Base-by-base conservation (phyloP, 331 rosid genomes). In the Cydonia oblonga region DNA sequence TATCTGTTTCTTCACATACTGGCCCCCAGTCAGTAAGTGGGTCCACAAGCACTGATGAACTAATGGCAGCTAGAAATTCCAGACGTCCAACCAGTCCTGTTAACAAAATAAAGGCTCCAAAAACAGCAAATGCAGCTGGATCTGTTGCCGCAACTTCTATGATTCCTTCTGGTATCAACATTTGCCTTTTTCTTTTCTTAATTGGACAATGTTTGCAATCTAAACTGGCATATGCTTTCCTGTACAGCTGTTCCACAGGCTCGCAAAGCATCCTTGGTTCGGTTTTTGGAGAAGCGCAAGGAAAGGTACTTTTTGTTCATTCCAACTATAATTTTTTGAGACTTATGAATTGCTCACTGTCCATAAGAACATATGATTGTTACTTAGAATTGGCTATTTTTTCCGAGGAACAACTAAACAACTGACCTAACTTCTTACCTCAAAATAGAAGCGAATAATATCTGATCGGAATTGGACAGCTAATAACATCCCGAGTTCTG, bases 231-330 rank as follows among this genome's bases (percentile, higher is more conserved):
- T 71, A 6, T 72, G n/a, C 44, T 72, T 72, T 72, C 5, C 15
- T 4, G 5, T 72, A 86, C 79, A 57, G 87, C 84, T 70, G 84
- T 91, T 78, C 97, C 96, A 76, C 99, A 87, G 83, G 96, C 99
- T 0, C 96, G 96, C 5, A 86, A 95, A 79, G 96, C 96, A 83
- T 91, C 99, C 11, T 81, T 95, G 83, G 83, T 90, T 76, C 86
- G 96, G 29, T 95, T 95, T 76, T 80, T 95, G 71, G 96, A 88
- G 87, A 95, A 95, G 88, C 81, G 64, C 72, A 71, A 61, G 56
- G 74, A 58, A 22, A 70, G 68, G 74, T 61, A 18, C 29, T 18
- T 44, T 46, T 23, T 33, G 3, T 30, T 61, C 18, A 20, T 44
- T 52, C 62, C 59, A 57, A 42, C 67, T 32, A 14, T 59, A 56